These are phyloP conservation scores for Tinospora cordifolia DNA, from an alignment of 164 flowering plant genomes.

Conservation along the genomic window DNA sequence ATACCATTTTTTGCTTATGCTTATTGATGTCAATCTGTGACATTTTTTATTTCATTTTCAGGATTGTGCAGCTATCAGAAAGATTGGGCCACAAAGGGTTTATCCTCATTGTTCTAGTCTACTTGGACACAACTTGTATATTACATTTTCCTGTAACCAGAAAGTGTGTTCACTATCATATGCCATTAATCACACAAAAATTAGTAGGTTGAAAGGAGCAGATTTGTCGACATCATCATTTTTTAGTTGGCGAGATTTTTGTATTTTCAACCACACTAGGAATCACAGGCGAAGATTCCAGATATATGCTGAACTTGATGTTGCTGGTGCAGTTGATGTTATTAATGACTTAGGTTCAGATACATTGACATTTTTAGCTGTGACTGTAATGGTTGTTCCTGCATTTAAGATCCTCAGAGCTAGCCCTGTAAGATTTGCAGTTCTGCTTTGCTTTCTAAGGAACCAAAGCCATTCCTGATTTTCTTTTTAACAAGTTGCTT, in stretches of 20 bases:
- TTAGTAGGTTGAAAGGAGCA: conserved; percentile 16
- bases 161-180: conserved; percentile 14
- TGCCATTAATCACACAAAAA: conserved; percentile 19
- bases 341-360: conserved; percentile 94
- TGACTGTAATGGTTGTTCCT: conserved; percentile 87
- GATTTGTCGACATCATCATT: conserved; percentile 22
- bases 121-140: conserved; percentile 20
- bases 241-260: conserved; percentile 24
- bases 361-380: conserved; percentile 82
- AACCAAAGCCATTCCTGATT: background rate
- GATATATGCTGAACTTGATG: conserved; percentile 45
- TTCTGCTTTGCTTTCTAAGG: background rate
- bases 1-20: background rate
- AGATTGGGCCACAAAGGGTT: conserved; percentile 21
- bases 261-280: conserved; percentile 15
- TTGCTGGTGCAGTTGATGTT: conserved; percentile 79
- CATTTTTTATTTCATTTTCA: conserved; percentile 24
- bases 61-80: conserved; percentile 30
- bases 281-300: conserved; percentile 22
- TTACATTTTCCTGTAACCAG: conserved; percentile 17
- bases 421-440: conserved; percentile 71
- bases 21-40: conserved; percentile 5
- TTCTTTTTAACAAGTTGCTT: conserved; percentile 2
- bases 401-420: conserved; percentile 72
- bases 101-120: conserved; percentile 22